phyloP scores from a whole-genome alignment of 2,329 filamentous ascomycete species.

The Botryotinia convoluta region DNA sequence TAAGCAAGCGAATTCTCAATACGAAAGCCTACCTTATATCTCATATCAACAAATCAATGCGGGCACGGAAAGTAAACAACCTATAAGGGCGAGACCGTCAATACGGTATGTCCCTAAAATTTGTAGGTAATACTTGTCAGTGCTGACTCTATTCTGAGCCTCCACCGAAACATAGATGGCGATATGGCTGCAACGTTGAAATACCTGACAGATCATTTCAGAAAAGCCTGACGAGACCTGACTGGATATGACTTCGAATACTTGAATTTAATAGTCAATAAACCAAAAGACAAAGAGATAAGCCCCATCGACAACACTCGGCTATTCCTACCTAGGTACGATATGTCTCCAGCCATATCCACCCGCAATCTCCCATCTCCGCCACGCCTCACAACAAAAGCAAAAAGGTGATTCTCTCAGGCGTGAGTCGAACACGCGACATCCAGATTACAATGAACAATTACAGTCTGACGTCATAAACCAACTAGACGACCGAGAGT shows the following conservation, averaged over 20 bases:
- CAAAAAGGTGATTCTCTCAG: background rate
- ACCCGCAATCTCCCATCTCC: background rate
- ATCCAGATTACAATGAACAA: conserved; percentile 7
- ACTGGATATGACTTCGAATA: background rate
- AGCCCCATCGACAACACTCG: background rate
- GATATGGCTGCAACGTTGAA: background rate
- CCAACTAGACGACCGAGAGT: conserved; percentile 19
- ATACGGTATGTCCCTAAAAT: too few relatives aligned
- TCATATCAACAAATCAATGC: too few relatives aligned
- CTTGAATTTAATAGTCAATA: background rate
- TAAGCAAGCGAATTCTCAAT: too few relatives aligned
- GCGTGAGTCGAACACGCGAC: conserved; percentile 14
- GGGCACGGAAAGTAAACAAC: too few relatives aligned
- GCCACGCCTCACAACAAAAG: background rate
- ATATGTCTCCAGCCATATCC: background rate
- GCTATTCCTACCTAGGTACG: too few relatives aligned
- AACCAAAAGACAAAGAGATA: too few relatives aligned
- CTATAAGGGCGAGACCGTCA: too few relatives aligned
- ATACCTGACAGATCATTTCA: background rate
- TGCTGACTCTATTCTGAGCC: background rate
- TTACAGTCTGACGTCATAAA: conserved; percentile 19
- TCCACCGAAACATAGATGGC: background rate
- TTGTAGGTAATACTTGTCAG: too few relatives aligned
- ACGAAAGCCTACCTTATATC: too few relatives aligned
- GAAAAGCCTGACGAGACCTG: too few relatives aligned